These are phyloP conservation scores for Cordyceps cateniannulata DNA, from an alignment of 2,329 filamentous ascomycete genomes.

Conservation along the genomic window DNA sequence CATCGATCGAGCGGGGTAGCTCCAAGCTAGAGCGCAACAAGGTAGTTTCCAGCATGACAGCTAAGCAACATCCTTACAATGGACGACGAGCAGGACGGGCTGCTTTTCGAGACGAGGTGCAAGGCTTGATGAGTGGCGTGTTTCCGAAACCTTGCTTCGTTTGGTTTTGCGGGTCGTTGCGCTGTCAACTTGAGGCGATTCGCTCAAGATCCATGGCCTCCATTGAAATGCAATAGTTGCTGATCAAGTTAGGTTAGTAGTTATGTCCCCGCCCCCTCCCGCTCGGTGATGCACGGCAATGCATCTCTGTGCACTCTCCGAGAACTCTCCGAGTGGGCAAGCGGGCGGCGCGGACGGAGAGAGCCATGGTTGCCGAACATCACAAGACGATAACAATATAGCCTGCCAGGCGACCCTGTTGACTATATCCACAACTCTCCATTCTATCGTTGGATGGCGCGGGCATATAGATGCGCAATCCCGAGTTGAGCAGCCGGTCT, in stretches of 20 bases:
- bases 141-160: background rate
- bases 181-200: too few relatives aligned
- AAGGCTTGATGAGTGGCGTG: background rate
- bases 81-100: too few relatives aligned
- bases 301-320: background rate
- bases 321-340: constrained; percentile 6
- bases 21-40: background rate
- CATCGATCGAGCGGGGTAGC: constrained; percentile 12
- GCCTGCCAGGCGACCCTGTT: background rate
- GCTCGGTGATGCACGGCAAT: background rate
- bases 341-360: background rate
- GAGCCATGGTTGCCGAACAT: background rate
- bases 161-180: background rate
- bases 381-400: background rate
- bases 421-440: constrained; percentile 1
- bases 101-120: background rate
- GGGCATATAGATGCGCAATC: constrained; percentile 3
- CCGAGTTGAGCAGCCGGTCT: background rate
- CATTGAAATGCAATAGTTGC: background rate
- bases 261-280: background rate
- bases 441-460: background rate
- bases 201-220: too few relatives aligned
- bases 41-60: background rate
- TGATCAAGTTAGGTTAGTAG: too few relatives aligned
- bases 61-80: background rate